phyloP scores from a whole-genome alignment of 768 basidiomycete species.

The Lactarius sanguifluus region DNA sequence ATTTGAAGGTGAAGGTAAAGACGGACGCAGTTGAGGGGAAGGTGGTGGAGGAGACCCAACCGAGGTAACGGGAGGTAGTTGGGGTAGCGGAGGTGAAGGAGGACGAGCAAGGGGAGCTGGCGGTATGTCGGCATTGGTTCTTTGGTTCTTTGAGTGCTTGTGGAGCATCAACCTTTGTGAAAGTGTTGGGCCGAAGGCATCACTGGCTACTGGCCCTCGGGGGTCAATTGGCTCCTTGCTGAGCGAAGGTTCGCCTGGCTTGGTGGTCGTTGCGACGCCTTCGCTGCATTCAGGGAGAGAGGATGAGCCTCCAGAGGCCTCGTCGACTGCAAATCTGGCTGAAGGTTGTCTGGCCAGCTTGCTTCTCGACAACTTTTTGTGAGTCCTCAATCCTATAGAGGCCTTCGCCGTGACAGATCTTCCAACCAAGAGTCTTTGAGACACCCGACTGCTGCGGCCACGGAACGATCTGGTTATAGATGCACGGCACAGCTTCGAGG shows the following conservation, averaged over 20 bases:
- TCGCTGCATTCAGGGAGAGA: background rate
- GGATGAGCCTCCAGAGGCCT: background rate
- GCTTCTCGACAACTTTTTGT: conserved; percentile 5
- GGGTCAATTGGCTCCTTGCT: background rate
- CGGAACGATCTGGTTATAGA: conserved; percentile 10
- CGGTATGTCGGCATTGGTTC: background rate
- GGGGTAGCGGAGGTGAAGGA: conserved; percentile 1
- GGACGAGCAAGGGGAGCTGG: background rate
- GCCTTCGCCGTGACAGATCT: conserved; percentile 9
- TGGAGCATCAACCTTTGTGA: background rate
- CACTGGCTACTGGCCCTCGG: background rate
- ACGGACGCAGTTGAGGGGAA: too few species aligned
- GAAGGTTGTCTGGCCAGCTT: conserved; percentile 5
- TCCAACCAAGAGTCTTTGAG: conserved; percentile 7
- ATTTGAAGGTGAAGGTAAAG: too few species aligned
- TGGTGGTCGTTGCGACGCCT: background rate
- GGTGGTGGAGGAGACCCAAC: too few species aligned
- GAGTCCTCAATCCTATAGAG: conserved; percentile 1
- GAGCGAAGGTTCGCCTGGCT: background rate
- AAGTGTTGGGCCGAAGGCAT: background rate
- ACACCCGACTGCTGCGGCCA: background rate
- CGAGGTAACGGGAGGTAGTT: background rate
- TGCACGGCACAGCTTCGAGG: conserved; percentile 11
- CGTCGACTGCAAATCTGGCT: background rate
- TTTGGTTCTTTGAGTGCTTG: background rate